Evolutionary conservation across 2,329 filamentous ascomycete genomes (phyloP).

Genomic region (Thyridium curvatum): DNA sequence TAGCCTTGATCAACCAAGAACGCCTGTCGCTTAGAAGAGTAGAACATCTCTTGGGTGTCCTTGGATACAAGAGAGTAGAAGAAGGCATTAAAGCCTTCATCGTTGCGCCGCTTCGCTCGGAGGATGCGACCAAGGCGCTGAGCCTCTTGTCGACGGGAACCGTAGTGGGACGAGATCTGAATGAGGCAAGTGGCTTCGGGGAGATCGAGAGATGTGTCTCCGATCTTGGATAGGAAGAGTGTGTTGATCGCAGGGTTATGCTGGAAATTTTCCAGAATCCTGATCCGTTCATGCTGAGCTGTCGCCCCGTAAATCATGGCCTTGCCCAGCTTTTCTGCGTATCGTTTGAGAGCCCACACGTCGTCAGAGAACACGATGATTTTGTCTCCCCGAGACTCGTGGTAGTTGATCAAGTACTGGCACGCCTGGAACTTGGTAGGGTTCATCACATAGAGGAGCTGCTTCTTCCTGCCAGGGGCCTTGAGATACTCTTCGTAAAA

Average conservation of each 20-base stretch:
- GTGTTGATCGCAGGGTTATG: slow-evolving; percentile 87
- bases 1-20: slow-evolving; percentile 98
- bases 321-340: slow-evolving; percentile 78
- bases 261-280: slow-evolving; percentile 90
- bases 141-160: slow-evolving; percentile 92
- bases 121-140: slow-evolving; percentile 90
- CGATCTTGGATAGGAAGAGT: slow-evolving; percentile 94
- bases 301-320: slow-evolving; percentile 91
- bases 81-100: slow-evolving; percentile 98
- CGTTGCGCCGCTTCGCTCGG: slow-evolving; percentile 88
- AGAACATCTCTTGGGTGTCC: slow-evolving; percentile 97
- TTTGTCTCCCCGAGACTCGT: slow-evolving; percentile 91
- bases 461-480: slow-evolving; percentile 17
- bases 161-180: slow-evolving; percentile 96
- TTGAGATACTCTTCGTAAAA: slow-evolving; percentile 90
- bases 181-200: slow-evolving; percentile 96
- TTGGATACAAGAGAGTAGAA: slow-evolving; percentile 98
- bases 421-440: slow-evolving; percentile 95
- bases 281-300: slow-evolving; percentile 74
- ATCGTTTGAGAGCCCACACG: slow-evolving; percentile 82
- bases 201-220: slow-evolving; percentile 94
- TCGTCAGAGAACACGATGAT: slow-evolving; percentile 99
- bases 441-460: slow-evolving; percentile 87
- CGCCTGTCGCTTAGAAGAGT: slow-evolving; percentile 91
- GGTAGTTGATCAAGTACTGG: slow-evolving; percentile 97